Evolutionary conservation across 2,329 filamentous ascomycete genomes (phyloP).

Genomic region (Cladophialophora yegresii): DNA sequence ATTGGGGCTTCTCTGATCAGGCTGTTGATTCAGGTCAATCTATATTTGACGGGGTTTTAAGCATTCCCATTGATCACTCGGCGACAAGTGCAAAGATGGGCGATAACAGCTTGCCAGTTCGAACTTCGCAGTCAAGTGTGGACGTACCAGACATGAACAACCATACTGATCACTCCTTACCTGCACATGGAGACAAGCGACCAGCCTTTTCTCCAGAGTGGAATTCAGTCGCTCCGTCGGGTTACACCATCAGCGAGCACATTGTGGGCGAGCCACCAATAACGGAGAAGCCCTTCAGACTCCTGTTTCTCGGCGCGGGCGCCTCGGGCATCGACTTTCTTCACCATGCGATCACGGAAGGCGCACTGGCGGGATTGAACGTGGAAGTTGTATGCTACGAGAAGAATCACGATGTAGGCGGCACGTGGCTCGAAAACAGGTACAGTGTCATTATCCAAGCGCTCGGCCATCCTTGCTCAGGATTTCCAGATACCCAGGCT

Average conservation of each 20-base stretch:
- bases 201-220: slow-evolving; percentile 7
- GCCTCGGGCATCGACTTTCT: slow-evolving; percentile 6
- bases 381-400: slow-evolving; percentile 28
- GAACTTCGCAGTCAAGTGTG: too few species aligned
- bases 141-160: too few species aligned
- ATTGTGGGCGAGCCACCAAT: slow-evolving; percentile 2
- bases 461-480: too few species aligned
- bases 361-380: background rate
- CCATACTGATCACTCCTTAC: background rate
- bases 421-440: slow-evolving; percentile 25
- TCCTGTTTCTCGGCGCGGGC: slow-evolving; percentile 4
- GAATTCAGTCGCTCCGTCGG: background rate
- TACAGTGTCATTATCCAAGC: background rate
- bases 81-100: too few species aligned
- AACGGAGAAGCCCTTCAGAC: background rate
- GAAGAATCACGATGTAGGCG: slow-evolving; percentile 36
- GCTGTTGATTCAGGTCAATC: too few species aligned
- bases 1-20: too few species aligned
- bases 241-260: slow-evolving; percentile 6
- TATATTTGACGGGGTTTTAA: too few species aligned
- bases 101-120: too few species aligned
- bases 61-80: too few species aligned
- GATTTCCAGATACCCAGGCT: slow-evolving; percentile 36
- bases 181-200: background rate
- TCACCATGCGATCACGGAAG: background rate